Conservation (phyloP, 2,329 filamentous ascomycete genomes). For the Rhinocladiella similis region DNA sequence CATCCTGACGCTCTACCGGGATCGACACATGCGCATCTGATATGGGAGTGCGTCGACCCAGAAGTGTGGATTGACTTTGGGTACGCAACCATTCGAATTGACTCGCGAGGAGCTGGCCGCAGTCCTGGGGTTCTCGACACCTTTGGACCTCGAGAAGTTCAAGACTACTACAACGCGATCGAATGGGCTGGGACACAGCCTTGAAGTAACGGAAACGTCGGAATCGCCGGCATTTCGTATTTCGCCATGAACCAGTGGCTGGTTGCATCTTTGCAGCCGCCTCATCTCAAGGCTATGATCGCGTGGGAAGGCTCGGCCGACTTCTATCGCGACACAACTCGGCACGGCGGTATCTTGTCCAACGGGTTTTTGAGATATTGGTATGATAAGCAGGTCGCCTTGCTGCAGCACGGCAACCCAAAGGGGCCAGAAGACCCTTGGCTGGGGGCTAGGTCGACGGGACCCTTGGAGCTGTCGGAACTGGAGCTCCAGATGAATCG, state of each 20-base stretch:
- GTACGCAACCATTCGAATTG: constrained; percentile 27
- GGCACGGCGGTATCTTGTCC: constrained; percentile 62
- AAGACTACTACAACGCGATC: constrained; percentile 49
- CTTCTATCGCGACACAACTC: constrained; percentile 52
- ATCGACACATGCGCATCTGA: background rate
- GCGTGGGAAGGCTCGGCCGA: constrained; percentile 52
- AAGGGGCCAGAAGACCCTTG: constrained; percentile 30
- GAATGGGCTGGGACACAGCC: constrained; percentile 42
- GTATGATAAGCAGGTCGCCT: constrained; percentile 46
- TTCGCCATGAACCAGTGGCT: constrained; percentile 47
- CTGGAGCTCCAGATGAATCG: constrained; percentile 39
- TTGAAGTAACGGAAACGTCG: constrained; percentile 49
- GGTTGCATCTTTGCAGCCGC: constrained; percentile 44
- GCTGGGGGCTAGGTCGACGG: constrained; percentile 54
- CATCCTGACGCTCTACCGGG: constrained; percentile 2
- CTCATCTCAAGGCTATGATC: constrained; percentile 44
- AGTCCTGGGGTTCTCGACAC: constrained; percentile 35
- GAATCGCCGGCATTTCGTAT: constrained; percentile 46
- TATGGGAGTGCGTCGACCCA: background rate
- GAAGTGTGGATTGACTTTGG: constrained; percentile 1
- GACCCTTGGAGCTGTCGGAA: constrained; percentile 38
- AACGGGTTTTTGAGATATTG: constrained; percentile 62
- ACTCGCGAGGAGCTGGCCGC: constrained; percentile 30
- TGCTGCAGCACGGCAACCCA: constrained; percentile 66
- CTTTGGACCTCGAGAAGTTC: constrained; percentile 45